phyloP scores from a whole-genome alignment of 2,329 filamentous ascomycete genomes.

The Huntiella savannae region DNA sequence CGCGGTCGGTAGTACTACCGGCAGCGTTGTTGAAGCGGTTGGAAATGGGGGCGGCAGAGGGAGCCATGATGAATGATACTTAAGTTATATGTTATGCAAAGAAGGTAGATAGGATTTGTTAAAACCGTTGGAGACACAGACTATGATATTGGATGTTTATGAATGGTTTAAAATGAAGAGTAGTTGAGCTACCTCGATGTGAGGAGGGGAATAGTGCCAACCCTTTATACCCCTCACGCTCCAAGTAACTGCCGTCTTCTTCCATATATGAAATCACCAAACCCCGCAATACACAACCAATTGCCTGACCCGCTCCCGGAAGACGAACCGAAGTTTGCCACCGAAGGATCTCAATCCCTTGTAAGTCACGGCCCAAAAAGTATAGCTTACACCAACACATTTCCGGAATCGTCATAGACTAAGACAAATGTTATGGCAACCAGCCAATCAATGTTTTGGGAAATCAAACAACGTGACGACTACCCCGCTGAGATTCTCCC shows the following conservation, averaged over 20 bases:
- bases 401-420: no score
- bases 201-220: no score
- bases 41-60: slow-evolving; percentile 13
- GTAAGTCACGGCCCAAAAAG: slow-evolving; percentile 2
- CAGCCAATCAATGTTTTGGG: no score
- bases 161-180: background rate
- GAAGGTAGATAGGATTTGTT: background rate
- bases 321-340: slow-evolving; percentile 7
- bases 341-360: background rate
- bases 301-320: background rate
- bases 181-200: no score
- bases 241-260: no score
- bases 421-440: no score
- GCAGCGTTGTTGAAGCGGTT: slow-evolving; percentile 34
- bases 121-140: background rate
- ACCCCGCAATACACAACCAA: no score
- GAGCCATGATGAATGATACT: background rate
- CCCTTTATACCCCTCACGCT: no score
- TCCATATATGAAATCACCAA: no score
- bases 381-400: no score
- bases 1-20: slow-evolving; percentile 10
- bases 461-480: no score
- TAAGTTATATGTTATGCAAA: background rate
- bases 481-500: no score
- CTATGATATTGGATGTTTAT: background rate